Percentiles rank a stretch among this genome's conserved stretches.
phyloP scores from a whole-genome alignment of 768 basidiomycete species.

The Rhodosporidiobolus odoratus region DNA sequence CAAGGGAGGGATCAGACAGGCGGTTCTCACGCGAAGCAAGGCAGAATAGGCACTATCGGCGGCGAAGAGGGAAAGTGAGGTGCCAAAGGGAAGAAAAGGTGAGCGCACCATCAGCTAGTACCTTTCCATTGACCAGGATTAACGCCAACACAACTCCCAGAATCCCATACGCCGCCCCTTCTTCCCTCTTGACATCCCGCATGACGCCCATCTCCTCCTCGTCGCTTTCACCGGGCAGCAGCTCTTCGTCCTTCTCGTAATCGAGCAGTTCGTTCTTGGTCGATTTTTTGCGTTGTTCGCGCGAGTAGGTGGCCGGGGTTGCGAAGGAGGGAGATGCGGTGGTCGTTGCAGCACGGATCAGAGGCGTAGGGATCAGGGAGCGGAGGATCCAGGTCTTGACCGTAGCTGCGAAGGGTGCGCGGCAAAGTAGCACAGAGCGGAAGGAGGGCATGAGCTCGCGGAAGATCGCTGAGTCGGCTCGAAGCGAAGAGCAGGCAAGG shows the following conservation, averaged over 20 bases:
- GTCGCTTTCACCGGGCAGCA: constrained; percentile 47
- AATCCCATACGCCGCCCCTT: constrained; percentile 63
- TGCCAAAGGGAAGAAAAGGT: neutral
- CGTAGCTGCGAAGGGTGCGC: constrained; percentile 48
- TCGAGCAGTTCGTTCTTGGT: constrained; percentile 40
- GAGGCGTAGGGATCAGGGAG: constrained; percentile 58
- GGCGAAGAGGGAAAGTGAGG: neutral
- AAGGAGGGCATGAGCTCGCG: neutral
- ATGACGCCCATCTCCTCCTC: constrained; percentile 57
- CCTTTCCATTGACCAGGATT: constrained; percentile 72
- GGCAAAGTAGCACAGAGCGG: neutral
- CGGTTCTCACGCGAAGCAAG: neutral
- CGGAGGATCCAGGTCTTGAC: constrained; percentile 80
- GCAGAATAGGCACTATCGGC: neutral
- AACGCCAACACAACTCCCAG: constrained; percentile 75
- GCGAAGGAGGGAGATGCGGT: constrained; percentile 30
- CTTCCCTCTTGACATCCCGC: constrained; percentile 64
- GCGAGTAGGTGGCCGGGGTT: neutral
- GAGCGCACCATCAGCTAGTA: constrained; percentile 65
- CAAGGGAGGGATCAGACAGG: neutral
- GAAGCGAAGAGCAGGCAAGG: neutral
- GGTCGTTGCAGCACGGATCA: constrained; percentile 7
- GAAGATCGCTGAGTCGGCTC: neutral
- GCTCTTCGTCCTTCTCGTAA: constrained; percentile 51
- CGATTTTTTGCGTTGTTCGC: neutral